Evolutionary conservation across 1,139 yeast species (phyloP), one percentile per base, ranked within the genome.

Genomic region (Pneumocystis sp.): DNA sequence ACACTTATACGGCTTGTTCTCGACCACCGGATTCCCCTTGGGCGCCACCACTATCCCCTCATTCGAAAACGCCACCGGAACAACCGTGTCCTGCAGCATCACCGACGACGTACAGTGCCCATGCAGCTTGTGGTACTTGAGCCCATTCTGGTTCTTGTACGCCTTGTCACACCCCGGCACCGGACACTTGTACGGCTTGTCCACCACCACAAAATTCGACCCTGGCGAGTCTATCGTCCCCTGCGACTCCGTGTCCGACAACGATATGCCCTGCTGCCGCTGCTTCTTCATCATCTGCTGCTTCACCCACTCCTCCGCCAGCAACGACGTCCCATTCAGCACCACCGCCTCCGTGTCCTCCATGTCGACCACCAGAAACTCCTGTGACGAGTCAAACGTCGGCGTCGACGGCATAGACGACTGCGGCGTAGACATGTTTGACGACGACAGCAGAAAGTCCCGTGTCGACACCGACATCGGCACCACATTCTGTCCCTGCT

Each of bases 141-240:
- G 81, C 17, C 99, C 99, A 74, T 93, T 93, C 77, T 93, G 98
- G 76, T 93, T 93, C 79, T 93, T 93, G 77, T 93, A 93, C 50
- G 95, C 91, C 79, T 93, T 93, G 72, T 91, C 97, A 77, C 99
- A 93, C 6, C 98, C 98, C 73, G 90, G 88, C 59, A 93, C 98
- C 0, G 97, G 98, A 78, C 99, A 93, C 75, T 87, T 90, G 79
- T 87, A 93, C 31, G 99, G 98, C 75, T 93, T 87, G 74, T 89
- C 89, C 72, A 71, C 80, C 63, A 67, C 68, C 19, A 66, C 67
- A 8, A 67, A 62, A 59, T 63, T 66, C 12, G 66, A 64, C 6
- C 69, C 68, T 2, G 68, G 68, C 42, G 64, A 65, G 57, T 73
- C 74, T 35, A 44, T 77, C 76, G 62, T 68, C n/a, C 63, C 64